phyloP scores from a whole-genome alignment of 495 filamentous ascomycete species.

The Annulohypoxylon moriforme region DNA sequence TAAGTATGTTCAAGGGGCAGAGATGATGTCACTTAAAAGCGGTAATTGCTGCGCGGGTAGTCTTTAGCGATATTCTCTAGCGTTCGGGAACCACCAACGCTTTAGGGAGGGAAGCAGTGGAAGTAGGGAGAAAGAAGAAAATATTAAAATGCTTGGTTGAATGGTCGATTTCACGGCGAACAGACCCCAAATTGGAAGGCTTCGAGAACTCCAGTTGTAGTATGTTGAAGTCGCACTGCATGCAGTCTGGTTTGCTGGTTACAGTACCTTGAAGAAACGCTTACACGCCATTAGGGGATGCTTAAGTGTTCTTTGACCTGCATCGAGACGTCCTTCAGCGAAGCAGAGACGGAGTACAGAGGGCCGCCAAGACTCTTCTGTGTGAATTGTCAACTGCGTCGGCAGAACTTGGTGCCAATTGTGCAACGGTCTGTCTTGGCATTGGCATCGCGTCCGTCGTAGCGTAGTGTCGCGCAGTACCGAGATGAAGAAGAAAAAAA shows the following conservation, averaged over 20 bases:
- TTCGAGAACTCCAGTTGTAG: slow-evolving; percentile 48
- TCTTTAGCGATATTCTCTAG: slow-evolving; percentile 6
- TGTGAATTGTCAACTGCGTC: slow-evolving; percentile 46
- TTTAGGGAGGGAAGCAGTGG: neutral
- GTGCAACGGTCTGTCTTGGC: slow-evolving; percentile 42
- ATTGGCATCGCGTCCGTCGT: slow-evolving; percentile 30
- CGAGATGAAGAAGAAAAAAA: slow-evolving; percentile 32
- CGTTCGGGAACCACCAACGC: slow-evolving; percentile 22
- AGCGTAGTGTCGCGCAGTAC: slow-evolving; percentile 39
- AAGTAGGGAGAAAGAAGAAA: slow-evolving; percentile 4
- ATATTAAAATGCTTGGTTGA: slow-evolving; percentile 19
- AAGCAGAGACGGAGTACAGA: slow-evolving; percentile 36
- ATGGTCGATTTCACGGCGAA: slow-evolving; percentile 45
- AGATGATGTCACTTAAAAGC: slow-evolving; percentile 36
- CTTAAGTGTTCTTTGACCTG: slow-evolving; percentile 39
- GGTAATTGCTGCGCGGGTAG: slow-evolving; percentile 9
- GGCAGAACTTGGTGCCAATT: slow-evolving; percentile 44
- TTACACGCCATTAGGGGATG: slow-evolving; percentile 23
- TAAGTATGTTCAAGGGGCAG: slow-evolving; percentile 5
- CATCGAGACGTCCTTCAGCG: slow-evolving; percentile 34
- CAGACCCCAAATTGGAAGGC: slow-evolving; percentile 47
- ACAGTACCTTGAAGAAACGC: slow-evolving; percentile 17
- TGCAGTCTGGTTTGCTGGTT: slow-evolving; percentile 40
- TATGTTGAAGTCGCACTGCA: slow-evolving; percentile 41
- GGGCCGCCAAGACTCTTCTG: slow-evolving; percentile 35